Evolutionary conservation across 306 rosid genomes (phyloP).

Genomic region (Dryas octopetala): DNA sequence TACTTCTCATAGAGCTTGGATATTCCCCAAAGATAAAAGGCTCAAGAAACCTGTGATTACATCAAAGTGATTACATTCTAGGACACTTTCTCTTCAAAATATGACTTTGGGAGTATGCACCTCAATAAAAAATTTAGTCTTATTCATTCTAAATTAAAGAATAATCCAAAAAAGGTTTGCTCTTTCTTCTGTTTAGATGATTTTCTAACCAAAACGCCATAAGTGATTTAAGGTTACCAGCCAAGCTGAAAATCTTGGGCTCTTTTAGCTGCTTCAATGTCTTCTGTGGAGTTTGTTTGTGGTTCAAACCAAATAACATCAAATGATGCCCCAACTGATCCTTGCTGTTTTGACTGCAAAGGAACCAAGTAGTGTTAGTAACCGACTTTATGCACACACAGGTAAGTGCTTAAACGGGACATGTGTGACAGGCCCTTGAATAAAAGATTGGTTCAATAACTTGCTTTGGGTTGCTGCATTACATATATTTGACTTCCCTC

Average conservation of each 20-base stretch:
- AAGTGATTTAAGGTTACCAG: conserved; percentile 47
- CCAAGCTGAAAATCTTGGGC: conserved; percentile 98
- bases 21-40: conserved; percentile 79
- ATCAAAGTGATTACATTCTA: neutral
- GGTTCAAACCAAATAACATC: conserved; percentile 89
- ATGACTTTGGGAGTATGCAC: neutral
- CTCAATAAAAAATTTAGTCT: neutral
- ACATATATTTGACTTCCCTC: too few relatives aligned
- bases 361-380: neutral
- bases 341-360: conserved; percentile 57
- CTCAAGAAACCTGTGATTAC: conserved; percentile 59
- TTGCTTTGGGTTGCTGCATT: neutral
- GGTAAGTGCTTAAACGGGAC: neutral
- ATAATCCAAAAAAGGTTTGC: too few relatives aligned
- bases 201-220: too few relatives aligned
- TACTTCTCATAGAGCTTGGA: conserved; percentile 69
- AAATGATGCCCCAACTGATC: conserved; percentile 75
- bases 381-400: neutral
- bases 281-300: conserved; percentile 53
- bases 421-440: neutral
- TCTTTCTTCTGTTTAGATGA: too few relatives aligned
- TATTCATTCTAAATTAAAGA: too few relatives aligned
- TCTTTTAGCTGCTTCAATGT: conserved; percentile 73
- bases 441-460: neutral
- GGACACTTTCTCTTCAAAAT: neutral